These are phyloP conservation scores for Colletotrichum sp. DNA, from an alignment of 2,329 filamentous ascomycete genomes.

Conservation along the genomic window DNA sequence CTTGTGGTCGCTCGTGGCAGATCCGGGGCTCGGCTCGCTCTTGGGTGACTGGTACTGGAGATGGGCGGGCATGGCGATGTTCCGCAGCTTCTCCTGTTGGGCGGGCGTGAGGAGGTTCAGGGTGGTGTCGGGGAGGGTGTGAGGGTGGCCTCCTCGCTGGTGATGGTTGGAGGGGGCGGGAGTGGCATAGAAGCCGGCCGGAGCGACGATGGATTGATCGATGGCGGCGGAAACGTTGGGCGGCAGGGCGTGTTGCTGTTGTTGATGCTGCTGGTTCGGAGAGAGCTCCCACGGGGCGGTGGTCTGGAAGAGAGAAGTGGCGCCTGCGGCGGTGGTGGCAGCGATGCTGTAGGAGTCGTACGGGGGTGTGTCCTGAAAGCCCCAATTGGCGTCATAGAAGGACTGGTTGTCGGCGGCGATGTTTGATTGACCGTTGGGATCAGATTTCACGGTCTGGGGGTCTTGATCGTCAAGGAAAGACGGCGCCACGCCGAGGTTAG, in stretches of 20 bases:
- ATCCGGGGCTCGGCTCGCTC: slow-evolving; percentile 64
- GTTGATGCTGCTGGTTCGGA: slow-evolving; percentile 36
- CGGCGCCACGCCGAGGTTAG: slow-evolving; percentile 32
- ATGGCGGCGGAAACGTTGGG: slow-evolving; percentile 35
- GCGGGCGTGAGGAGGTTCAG: slow-evolving; percentile 54
- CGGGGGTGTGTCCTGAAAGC: slow-evolving; percentile 52
- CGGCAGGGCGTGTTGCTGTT: slow-evolving; percentile 26
- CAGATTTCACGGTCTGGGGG: slow-evolving; percentile 21
- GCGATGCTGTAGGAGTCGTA: slow-evolving; percentile 48
- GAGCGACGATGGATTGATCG: slow-evolving; percentile 38
- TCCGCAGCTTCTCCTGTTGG: slow-evolving; percentile 65
- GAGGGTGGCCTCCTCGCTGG: slow-evolving; percentile 22
- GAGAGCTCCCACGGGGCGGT: slow-evolving; percentile 37
- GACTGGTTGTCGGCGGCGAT: slow-evolving; percentile 27
- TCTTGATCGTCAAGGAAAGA: slow-evolving; percentile 37
- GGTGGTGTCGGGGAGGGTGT: slow-evolving; percentile 12
- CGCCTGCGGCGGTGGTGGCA: slow-evolving; percentile 36
- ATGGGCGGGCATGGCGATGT: slow-evolving; percentile 68
- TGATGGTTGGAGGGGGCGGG: slow-evolving; percentile 28
- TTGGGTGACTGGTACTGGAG: slow-evolving; percentile 65
- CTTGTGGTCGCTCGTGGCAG: slow-evolving; percentile 51
- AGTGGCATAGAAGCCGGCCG: slow-evolving; percentile 37
- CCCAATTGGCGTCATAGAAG: slow-evolving; percentile 47
- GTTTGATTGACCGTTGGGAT: slow-evolving; percentile 20
- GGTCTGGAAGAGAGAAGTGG: slow-evolving; percentile 33